These are phyloP conservation scores for Stemphylium beticola DNA, from an alignment of 2,329 filamentous ascomycete genomes.

Conservation along the genomic window DNA sequence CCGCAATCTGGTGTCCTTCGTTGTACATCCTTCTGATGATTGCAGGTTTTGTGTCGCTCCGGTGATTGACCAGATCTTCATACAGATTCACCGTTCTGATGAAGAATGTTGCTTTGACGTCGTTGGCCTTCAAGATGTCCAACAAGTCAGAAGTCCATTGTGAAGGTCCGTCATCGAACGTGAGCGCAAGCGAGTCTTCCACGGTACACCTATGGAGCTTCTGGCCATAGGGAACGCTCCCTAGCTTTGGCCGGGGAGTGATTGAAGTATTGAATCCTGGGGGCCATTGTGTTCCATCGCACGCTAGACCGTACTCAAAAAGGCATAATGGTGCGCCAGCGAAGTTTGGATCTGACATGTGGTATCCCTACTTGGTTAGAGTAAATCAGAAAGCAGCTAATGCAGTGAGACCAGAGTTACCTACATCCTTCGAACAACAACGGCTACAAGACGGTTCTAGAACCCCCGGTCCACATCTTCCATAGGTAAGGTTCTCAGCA, in stretches of 20 bases:
- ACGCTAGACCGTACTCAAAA: slow-evolving; percentile 2
- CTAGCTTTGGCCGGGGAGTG: not conserved
- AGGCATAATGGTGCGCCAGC: not conserved
- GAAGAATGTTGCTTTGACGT: slow-evolving; percentile 54
- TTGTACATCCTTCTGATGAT: slow-evolving; percentile 56
- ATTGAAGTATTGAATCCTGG: not conserved
- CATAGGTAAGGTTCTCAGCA: not conserved
- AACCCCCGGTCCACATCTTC: slow-evolving; percentile 5
- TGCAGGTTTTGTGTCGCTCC: slow-evolving; percentile 44
- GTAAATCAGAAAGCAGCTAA: not conserved
- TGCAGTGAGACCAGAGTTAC: not conserved
- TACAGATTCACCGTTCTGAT: slow-evolving; percentile 55
- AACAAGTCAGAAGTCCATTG: slow-evolving; percentile 58
- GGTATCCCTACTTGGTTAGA: not conserved
- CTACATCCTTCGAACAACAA: slow-evolving; percentile 1
- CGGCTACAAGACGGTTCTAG: not conserved
- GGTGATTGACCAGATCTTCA: slow-evolving; percentile 51
- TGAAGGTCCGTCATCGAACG: slow-evolving; percentile 62
- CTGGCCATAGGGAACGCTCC: not conserved
- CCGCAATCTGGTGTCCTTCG: slow-evolving; percentile 61
- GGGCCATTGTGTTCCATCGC: not conserved
- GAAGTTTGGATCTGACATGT: not conserved
- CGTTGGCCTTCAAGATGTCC: slow-evolving; percentile 57
- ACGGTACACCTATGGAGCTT: slow-evolving; percentile 29
- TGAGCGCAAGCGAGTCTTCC: slow-evolving; percentile 54